Conservation (phyloP, 768 basidiomycete species). For the Rhizopogon vesiculosus region DNA sequence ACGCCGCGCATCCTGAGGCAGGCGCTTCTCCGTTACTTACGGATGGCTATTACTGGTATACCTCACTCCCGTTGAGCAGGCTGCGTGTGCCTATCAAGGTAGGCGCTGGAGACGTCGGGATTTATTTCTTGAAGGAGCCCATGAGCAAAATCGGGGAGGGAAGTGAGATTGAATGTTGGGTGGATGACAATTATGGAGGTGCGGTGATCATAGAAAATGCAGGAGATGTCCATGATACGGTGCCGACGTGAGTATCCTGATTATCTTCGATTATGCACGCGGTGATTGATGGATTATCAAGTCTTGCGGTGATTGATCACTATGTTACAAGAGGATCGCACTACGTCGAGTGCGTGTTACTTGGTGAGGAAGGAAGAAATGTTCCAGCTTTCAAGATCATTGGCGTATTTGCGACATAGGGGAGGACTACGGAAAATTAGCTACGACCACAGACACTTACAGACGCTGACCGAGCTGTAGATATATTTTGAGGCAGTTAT, state of each 20-base stretch:
- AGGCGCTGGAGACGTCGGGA: constrained; percentile 86
- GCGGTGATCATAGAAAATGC: constrained; percentile 75
- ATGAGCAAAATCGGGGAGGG: constrained; percentile 51
- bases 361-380: constrained; percentile 81
- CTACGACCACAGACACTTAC: background rate
- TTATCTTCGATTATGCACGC: constrained; percentile 3
- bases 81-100: constrained; percentile 80
- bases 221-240: constrained; percentile 55
- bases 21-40: constrained; percentile 44
- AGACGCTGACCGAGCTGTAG: background rate
- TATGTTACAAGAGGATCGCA: constrained; percentile 85
- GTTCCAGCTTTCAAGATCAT: constrained; percentile 87
- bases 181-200: constrained; percentile 90
- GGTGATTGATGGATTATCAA: constrained; percentile 22
- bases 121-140: constrained; percentile 85
- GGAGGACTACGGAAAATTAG: background rate
- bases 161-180: constrained; percentile 87
- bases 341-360: constrained; percentile 84
- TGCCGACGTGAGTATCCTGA: constrained; percentile 55
- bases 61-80: constrained; percentile 77
- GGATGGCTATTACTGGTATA: constrained; percentile 87
- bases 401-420: constrained; percentile 78
- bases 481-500: background rate
- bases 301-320: constrained; percentile 83
- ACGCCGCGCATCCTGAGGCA: constrained; percentile 63